phyloP scores from a whole-genome alignment of 768 basidiomycete genomes.

The Mycena belliarum region DNA sequence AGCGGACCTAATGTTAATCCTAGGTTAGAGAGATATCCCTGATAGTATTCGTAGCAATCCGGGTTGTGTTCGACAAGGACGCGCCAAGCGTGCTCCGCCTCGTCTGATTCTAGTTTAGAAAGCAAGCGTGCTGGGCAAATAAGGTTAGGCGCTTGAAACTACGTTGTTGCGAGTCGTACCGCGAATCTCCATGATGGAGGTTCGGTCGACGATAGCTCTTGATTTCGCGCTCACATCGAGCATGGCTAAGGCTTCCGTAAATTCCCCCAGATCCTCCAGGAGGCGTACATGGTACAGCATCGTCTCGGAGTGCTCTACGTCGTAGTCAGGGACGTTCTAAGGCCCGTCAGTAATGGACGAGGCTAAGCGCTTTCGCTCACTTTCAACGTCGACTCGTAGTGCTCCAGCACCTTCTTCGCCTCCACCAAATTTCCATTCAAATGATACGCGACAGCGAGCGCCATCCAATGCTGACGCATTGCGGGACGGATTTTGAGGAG shows the following conservation, averaged over 20 bases:
- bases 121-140: conserved; percentile 69
- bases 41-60: conserved; percentile 81
- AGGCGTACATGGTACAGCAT: conserved; percentile 75
- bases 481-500: conserved; percentile 81
- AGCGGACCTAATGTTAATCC: conserved; percentile 64
- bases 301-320: conserved; percentile 83
- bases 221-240: conserved; percentile 68
- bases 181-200: conserved; percentile 65
- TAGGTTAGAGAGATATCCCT: conserved; percentile 65
- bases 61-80: conserved; percentile 83
- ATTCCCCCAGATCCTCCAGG: conserved; percentile 72
- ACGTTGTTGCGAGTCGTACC: conserved; percentile 40
- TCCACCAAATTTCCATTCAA: conserved; percentile 74
- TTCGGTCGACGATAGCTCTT: conserved; percentile 69
- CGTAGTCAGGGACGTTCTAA: conserved; percentile 75
- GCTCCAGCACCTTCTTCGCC: conserved; percentile 71
- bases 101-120: conserved; percentile 61
- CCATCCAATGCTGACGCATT: conserved; percentile 87
- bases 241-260: conserved; percentile 56
- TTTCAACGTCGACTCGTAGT: conserved; percentile 72
- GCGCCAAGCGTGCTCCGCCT: conserved; percentile 82
- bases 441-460: conserved; percentile 85
- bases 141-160: background rate
- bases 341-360: background rate
- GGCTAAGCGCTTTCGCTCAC: conserved; percentile 37